phyloP scores from a whole-genome alignment of 768 basidiomycete genomes.

The Hypholoma fasciculare region DNA sequence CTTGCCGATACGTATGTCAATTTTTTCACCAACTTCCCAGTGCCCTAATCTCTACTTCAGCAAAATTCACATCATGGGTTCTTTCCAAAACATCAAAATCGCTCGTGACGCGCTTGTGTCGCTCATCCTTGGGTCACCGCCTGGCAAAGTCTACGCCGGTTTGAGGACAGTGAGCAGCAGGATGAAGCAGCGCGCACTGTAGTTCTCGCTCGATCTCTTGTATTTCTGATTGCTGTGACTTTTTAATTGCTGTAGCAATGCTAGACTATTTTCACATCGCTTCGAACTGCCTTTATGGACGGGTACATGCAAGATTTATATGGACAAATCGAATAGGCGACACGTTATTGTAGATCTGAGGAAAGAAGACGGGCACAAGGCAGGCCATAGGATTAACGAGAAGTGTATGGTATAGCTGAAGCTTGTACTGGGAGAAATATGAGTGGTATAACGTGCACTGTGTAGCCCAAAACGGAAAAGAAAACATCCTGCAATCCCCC shows the following conservation, averaged over 20 bases:
- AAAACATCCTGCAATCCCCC: no score
- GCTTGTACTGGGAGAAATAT: no score
- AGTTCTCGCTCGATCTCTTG: constrained; percentile 12
- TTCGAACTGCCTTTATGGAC: no score
- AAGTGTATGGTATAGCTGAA: no score
- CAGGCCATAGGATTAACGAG: no score
- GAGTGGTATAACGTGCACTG: no score
- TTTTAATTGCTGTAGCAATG: constrained; percentile 4
- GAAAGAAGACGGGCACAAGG: no score
- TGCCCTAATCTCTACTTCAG: constrained; percentile 38
- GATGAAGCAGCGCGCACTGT: constrained; percentile 91
- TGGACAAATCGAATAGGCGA: no score
- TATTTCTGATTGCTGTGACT: neutral
- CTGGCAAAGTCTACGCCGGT: constrained; percentile 91
- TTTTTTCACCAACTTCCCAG: neutral
- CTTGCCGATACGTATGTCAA: constrained; percentile 92
- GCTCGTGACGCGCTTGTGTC: constrained; percentile 96
- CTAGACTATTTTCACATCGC: neutral
- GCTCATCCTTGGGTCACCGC: constrained; percentile 92
- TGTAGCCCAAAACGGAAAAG: no score
- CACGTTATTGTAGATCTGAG: no score
- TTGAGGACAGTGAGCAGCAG: constrained; percentile 88
- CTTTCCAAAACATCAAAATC: constrained; percentile 98
- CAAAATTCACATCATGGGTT: constrained; percentile 98
- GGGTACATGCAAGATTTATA: no score